Percentiles rank a stretch among this genome's conserved stretches.
These are phyloP conservation scores for Apiospora kogelbergensis DNA, from an alignment of 2,329 filamentous ascomycete species.

Conservation along the genomic window DNA sequence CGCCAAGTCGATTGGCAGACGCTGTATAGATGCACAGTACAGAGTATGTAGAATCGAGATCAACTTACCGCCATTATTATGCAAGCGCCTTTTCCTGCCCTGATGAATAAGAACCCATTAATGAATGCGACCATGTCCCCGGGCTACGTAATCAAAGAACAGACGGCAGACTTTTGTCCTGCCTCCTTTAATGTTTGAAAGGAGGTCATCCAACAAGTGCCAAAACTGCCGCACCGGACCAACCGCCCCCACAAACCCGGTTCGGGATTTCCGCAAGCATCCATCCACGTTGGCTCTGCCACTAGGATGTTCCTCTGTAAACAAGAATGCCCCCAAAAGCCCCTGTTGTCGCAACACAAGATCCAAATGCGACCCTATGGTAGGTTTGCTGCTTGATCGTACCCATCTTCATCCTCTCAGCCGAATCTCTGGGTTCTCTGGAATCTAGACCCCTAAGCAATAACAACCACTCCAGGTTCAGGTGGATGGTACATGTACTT, in stretches of 20 bases:
- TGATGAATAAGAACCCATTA: background rate
- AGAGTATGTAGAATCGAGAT: background rate
- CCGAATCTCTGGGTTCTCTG: background rate
- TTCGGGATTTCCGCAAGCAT: slow-evolving; percentile 5
- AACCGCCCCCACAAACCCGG: background rate
- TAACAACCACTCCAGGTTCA: background rate
- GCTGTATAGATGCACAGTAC: background rate
- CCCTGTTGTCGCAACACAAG: background rate
- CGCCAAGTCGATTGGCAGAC: background rate
- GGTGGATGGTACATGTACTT: background rate
- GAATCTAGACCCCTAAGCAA: background rate
- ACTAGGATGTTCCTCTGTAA: background rate
- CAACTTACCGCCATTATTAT: background rate
- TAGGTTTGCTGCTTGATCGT: background rate
- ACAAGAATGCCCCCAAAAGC: background rate
- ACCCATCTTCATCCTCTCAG: background rate
- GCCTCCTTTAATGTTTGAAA: background rate
- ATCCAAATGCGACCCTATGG: background rate
- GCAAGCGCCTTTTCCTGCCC: background rate
- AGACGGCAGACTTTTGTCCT: background rate
- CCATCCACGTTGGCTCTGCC: background rate
- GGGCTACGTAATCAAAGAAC: background rate
- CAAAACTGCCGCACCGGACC: background rate
- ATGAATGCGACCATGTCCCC: background rate
- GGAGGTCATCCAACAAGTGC: background rate